Evolutionary conservation across 208 protist genomes (phyloP), one percentile per base, ranked within the genome.

Genomic region (Leishmania lainsoni): DNA sequence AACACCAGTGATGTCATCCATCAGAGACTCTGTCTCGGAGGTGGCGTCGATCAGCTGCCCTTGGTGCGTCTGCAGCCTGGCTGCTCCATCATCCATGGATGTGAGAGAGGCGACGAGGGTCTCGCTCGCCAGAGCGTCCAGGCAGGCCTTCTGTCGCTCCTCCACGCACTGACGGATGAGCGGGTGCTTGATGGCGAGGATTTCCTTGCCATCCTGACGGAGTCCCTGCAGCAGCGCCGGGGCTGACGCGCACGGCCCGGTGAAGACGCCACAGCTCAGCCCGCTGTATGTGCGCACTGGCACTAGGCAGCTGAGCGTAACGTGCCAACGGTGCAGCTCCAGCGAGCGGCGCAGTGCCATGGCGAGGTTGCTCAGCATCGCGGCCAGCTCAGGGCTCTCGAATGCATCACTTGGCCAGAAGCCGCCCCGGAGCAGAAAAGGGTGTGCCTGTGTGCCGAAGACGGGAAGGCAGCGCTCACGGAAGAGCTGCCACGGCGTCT

Each of bases 401-500:
- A 96, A 98, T 35, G 94, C 91, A 26, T 91, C 81, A 79, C 88
- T 91, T 22, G 92, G 92, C 93, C 94, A 98, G 85, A 98, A 98
- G 82, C 95, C 95, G 51, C 94, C 94, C 35, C 93, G 91, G 32
- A 98, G 87, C 51, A 98, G 86, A 78, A 96, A 96, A 29, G 92
- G 91, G 81, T 96, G 93, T 29, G 92, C 93, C 83, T 85, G 70
- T 51, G 86, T 92, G 72, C 87, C 90, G 63, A 96, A 95, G 35
- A 95, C 71, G 8, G 94, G 94, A 74, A 95, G 79, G 76, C 94
- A 98, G 49, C 91, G 85, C 79, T 95, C 91, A 75, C 91, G 87
- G 84, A 98, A 98, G 68, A 98, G 90, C 77, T 97, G 92, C 94
- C 94, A 98, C 35, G 93, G 90, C 52, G 85, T 96, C 76, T 92